Evolutionary conservation across 306 rosid genomes (phyloP), one percentile per base, ranked within the genome.

Genomic region (Inga laurina): DNA sequence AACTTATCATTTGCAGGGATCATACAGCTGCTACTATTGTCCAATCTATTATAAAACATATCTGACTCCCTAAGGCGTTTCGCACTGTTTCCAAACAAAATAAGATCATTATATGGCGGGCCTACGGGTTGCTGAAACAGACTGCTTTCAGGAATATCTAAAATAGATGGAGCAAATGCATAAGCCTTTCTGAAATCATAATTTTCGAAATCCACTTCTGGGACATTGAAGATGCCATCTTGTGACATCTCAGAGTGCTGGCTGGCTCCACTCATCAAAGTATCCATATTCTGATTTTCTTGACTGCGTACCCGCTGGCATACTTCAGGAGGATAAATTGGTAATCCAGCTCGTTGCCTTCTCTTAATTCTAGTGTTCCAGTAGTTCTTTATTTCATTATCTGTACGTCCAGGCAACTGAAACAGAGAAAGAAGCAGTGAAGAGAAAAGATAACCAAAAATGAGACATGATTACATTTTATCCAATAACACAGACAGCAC

Each of bases 341-440:
- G 92, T 72, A 88, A 74, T 22, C 93, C 93, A 77, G 89, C 83
- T 72, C 97, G 87, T 72, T 84, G 90, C 35, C 85, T 79, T 72
- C 92, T 86, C 85, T 88, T 95, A 52, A 79, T 65, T 72, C 95
- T 92, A 34, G 95, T 86, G 81, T 91, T 90, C 92, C 97, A 93
- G 81, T 88, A 92, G 74, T 93, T 93, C 89, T 90, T 95, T 82
- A 95, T 93, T 82, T 91, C 97, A 76, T 95, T 91, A 81, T 91
- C 97, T 0, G 95, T 91, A 14, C 97, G 97, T 21, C 97, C 97
- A 48, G 95, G 95, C 64, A 95, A 66, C 98, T 93, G 72, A 79
- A 80, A 79, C 57, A 49, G 72, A 51, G 75, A 72, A 75, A 65
- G 67, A 85, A 30, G 44, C 19, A 66, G 39, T 39, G 66, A 87